Percentiles rank a stretch among this genome's conserved stretches.
phyloP scores from a whole-genome alignment of 2,329 filamentous ascomycete species.

The Stylonectria norvegica region DNA sequence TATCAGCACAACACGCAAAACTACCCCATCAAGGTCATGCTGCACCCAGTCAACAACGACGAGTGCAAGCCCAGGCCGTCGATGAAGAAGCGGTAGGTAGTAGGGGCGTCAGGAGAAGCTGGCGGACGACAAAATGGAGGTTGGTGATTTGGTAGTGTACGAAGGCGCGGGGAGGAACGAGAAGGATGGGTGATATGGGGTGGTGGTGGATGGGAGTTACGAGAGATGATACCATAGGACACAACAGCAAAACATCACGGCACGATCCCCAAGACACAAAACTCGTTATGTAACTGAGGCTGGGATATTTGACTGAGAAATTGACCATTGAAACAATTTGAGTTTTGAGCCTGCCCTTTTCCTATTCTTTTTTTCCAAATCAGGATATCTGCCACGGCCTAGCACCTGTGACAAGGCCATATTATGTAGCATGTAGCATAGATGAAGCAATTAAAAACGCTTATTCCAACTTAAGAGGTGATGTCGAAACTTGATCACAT shows the following conservation, averaged over 20 bases:
- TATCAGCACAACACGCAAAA: constrained; percentile 77
- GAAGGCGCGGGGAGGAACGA: constrained; percentile 1
- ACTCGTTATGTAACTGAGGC: constrained; percentile 7
- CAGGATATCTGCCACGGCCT: constrained; percentile 12
- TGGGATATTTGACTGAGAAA: constrained; percentile 1
- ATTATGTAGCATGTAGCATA: not conserved
- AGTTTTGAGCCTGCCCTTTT: constrained; percentile 15
- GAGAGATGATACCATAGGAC: constrained; percentile 30
- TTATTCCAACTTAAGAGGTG: constrained; percentile 1
- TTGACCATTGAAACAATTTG: constrained; percentile 9
- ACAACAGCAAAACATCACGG: constrained; percentile 18
- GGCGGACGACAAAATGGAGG: constrained; percentile 2
- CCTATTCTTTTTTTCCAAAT: constrained; percentile 9
- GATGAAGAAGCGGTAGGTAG: constrained; percentile 55
- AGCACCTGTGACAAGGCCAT: not conserved
- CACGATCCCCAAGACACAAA: constrained; percentile 5
- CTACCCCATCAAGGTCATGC: constrained; percentile 77
- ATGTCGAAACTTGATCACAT: too few relatives aligned
- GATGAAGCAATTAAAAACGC: constrained; percentile 2
- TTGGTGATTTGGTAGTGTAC: constrained; percentile 3
- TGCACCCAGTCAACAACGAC: constrained; percentile 67
- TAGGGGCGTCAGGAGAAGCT: constrained; percentile 2
- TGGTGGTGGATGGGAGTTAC: constrained; percentile 21
- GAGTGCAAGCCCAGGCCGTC: constrained; percentile 61
- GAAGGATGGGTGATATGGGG: constrained; percentile 11